Evolutionary conservation across 2,329 filamentous ascomycete species (phyloP), one percentile per base, ranked within the genome.

Genomic region (Microsporum audouinii): DNA sequence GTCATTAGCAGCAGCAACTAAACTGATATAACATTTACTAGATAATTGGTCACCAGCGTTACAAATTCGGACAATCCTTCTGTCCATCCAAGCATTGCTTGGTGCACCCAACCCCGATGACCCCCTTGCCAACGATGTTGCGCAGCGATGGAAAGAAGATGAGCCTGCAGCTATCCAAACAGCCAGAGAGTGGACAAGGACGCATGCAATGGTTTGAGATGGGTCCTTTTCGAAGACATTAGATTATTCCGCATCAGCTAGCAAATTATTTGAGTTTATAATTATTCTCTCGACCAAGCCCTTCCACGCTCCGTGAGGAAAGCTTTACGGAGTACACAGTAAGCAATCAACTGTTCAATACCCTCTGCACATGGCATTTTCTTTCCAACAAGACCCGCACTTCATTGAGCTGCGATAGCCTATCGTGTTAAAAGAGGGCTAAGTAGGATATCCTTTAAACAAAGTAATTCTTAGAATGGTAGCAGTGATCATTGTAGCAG

Each of bases 21-120:
- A 57, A 5, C 12, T 69, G 66, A 61, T 55, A 49, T 36, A 12
- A 29, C 49, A 60, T 34, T 65, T 60, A 65, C 59, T 63, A 96
- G 91, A 92, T 74, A 99, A 99, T 81, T 99, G 94, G 94, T 97
- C 92, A 27, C 94, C 94, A 3, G 94, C 95, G 12, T 84, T 99
- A 36, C 94, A 99, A 76, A 99, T 99, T 72, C 87, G 94, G 65
- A 99, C 94, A 5, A 99, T 99, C 67, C 84, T 99, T n/a, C 85
- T 99, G 60, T 97, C 92, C 7, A 99, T 99, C 73, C 95, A 99
- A 76, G 94, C 94, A 58, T 83, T 99, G 29, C 85, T 99, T 12
- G 94, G 94, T 51, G 92, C 94, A 4, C 94, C 94, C 12, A 99
- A 99, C 76, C 94, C 95, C 34, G 94, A 99, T 71, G 94, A 99